phyloP scores from a whole-genome alignment of 257 asterid species.

The Fraxinus pennsylvanica region DNA sequence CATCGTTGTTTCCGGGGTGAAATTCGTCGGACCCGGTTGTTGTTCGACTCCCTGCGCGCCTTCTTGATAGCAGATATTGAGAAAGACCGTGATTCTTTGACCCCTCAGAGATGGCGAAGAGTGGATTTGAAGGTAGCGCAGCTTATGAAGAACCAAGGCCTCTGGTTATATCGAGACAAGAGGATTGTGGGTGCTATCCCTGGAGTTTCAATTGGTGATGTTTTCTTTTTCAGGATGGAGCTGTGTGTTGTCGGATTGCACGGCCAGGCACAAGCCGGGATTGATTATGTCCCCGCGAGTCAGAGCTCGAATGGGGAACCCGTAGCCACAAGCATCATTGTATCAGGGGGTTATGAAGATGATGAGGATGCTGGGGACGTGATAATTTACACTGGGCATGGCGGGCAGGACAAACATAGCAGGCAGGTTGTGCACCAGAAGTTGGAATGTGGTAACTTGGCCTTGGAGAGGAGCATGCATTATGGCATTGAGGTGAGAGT shows the following conservation, averaged over 20 bases:
- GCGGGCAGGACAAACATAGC: conserved; percentile 76
- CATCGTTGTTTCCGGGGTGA: conserved; percentile 41
- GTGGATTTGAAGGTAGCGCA: conserved; percentile 72
- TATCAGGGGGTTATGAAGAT: conserved; percentile 95
- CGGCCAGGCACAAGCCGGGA: conserved; percentile 93
- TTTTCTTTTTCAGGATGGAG: conserved; percentile 84
- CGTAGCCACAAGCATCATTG: conserved; percentile 81
- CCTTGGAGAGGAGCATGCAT: conserved; percentile 80
- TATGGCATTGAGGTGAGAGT: conserved; percentile 86
- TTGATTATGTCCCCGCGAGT: conserved; percentile 65
- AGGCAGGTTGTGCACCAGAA: conserved; percentile 75
- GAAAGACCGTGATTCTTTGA: conserved; percentile 24
- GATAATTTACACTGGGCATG: conserved; percentile 89
- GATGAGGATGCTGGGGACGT: conserved; percentile 82
- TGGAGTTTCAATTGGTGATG: conserved; percentile 69
- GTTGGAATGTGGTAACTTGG: conserved; percentile 80
- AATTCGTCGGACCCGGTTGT: conserved; percentile 61
- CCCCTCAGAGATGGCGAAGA: conserved; percentile 38
- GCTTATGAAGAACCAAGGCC: conserved; percentile 51
- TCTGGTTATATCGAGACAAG: conserved; percentile 79
- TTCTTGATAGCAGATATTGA: conserved; percentile 51
- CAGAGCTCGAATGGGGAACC: conserved; percentile 90
- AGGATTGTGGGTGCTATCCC: conserved; percentile 82
- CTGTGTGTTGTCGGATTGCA: conserved; percentile 80
- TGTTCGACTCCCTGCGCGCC: conserved; percentile 71